These are phyloP conservation scores for Fraxinus sp. DNA, from an alignment of 305 asterid species.

Conservation along the genomic window DNA sequence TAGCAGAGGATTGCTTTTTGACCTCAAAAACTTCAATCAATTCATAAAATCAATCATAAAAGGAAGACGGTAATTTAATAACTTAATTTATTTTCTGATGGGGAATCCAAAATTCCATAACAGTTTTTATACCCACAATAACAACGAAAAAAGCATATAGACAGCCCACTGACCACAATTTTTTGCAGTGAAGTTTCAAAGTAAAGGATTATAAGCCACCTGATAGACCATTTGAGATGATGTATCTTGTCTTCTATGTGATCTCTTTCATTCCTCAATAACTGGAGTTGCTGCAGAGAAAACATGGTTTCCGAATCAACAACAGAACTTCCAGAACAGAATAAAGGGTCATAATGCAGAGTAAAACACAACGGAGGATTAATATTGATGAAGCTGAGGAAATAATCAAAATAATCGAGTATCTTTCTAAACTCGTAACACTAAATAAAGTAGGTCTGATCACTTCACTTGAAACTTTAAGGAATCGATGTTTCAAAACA, in stretches of 20 bases:
- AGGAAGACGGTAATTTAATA: background rate
- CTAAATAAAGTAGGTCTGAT: background rate
- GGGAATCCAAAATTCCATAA: constrained; percentile 1
- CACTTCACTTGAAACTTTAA: background rate
- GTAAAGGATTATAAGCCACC: constrained; percentile 37
- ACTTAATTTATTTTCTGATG: background rate
- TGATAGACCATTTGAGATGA: constrained; percentile 83
- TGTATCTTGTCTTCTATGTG: constrained; percentile 77
- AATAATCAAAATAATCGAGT: background rate
- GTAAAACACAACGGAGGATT: background rate
- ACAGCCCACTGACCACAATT: background rate
- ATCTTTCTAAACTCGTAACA: background rate
- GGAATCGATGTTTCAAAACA: background rate
- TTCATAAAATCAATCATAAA: background rate
- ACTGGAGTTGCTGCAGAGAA: constrained; percentile 66
- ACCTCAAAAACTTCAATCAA: constrained; percentile 13
- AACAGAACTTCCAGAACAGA: background rate
- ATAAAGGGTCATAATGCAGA: constrained; percentile 10
- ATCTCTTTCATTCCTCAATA: constrained; percentile 75
- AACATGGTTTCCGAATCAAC: constrained; percentile 15
- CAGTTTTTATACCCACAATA: constrained; percentile 14
- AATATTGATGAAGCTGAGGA: background rate
- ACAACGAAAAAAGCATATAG: background rate
- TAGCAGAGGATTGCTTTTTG: constrained; percentile 9
- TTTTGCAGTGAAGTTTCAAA: background rate